These are phyloP conservation scores for Inga laurina DNA, from an alignment of 306 rosid genomes.

Conservation along the genomic window DNA sequence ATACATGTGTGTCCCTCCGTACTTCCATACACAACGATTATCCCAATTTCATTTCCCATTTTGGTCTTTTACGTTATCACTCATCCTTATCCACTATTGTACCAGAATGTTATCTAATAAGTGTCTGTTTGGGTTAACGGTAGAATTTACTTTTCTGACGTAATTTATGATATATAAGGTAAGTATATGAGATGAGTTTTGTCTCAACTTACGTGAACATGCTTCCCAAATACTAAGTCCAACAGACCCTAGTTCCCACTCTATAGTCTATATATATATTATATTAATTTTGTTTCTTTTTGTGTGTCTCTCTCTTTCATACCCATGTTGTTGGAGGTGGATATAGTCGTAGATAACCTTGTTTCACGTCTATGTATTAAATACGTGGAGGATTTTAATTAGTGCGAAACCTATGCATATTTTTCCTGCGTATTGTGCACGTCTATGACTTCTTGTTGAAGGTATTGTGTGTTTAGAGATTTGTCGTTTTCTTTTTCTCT, in stretches of 20 bases:
- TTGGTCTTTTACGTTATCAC: not conserved
- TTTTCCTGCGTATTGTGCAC: not conserved
- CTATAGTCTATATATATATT: too few species aligned
- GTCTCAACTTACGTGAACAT: too few species aligned
- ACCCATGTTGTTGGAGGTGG: not conserved
- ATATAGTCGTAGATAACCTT: not conserved
- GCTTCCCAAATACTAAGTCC: too few species aligned
- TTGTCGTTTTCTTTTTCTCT: not conserved
- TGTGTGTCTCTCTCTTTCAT: not conserved
- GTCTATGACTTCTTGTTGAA: not conserved
- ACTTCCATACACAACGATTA: not conserved
- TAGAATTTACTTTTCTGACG: too few species aligned
- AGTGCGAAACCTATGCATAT: too few species aligned
- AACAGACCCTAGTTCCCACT: too few species aligned
- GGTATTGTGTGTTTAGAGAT: not conserved
- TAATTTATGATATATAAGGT: too few species aligned
- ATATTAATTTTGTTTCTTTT: not conserved
- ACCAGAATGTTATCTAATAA: not conserved
- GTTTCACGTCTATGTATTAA: too few species aligned
- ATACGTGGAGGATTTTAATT: too few species aligned
- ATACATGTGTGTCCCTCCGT: not conserved
- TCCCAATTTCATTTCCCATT: not conserved
- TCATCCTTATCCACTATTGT: not conserved
- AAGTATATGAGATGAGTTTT: too few species aligned
- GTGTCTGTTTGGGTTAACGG: too few species aligned